Conservation (phyloP, 768 basidiomycete species). For the Boletus patriciae region DNA sequence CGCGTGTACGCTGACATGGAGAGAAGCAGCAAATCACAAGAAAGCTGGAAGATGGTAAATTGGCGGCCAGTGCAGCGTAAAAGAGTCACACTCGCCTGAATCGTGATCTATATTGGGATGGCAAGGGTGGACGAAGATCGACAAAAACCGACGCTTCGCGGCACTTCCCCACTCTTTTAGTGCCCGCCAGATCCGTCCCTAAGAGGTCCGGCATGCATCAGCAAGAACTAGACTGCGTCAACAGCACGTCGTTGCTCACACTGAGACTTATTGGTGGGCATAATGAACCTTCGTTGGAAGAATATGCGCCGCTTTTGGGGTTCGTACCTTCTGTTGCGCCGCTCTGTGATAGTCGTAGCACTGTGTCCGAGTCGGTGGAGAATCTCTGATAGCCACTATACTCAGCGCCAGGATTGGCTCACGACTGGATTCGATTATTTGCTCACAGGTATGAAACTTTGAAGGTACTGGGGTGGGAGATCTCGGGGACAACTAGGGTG, state of each 20-base stretch:
- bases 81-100: conserved; percentile 18
- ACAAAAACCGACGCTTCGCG: conserved; percentile 17
- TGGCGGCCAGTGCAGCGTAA: not conserved
- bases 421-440: not conserved
- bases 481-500: not conserved
- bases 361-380: conserved; percentile 27
- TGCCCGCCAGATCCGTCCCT: conserved; percentile 23
- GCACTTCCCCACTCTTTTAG: conserved; percentile 13
- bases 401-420: not conserved
- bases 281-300: conserved; percentile 9
- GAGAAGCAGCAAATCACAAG: conserved; percentile 7
- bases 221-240: not conserved
- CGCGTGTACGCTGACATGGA: not conserved
- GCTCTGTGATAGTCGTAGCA: conserved; percentile 12
- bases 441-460: conserved; percentile 31
- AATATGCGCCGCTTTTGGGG: not conserved
- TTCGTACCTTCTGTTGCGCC: conserved; percentile 7
- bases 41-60: conserved; percentile 13
- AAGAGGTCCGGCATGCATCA: not conserved
- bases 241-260: conserved; percentile 14
- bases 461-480: conserved; percentile 20
- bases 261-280: conserved; percentile 6
- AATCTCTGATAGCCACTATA: conserved; percentile 21
- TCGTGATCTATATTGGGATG: conserved; percentile 20
- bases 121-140: conserved; percentile 22